Evolutionary conservation across 1,284 basidiomycete species (phyloP), one percentile per base, ranked within the genome.

Genomic region (Irpex sp.): DNA sequence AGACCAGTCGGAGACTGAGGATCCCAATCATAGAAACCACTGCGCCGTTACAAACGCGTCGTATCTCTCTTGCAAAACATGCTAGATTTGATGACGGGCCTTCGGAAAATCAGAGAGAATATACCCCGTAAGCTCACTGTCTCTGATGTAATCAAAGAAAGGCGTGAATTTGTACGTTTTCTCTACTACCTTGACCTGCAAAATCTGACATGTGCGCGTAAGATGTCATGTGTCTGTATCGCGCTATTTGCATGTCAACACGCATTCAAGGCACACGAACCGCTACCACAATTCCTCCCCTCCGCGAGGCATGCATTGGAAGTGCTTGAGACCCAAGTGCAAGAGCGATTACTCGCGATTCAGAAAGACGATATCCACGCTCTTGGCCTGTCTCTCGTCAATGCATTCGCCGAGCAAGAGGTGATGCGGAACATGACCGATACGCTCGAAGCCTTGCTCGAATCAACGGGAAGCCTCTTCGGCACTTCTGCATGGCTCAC

Each of bases 231-330:
- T 66, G 72, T 84, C 4, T 82, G 79, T 68, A 72, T 84, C 50
- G 75, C 76, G 4, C 70, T 84, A 17, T 84, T 81, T 63, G 81
- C 81, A 1, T 80, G 79, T 66, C 81, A 84, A 63, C 79, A 83
- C 55, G 81, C 80, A 3, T 83, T 83, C 69, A 73, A 76, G 5
- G 78, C 77, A 4, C 76, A 79, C 39, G 80, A 81, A 62, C 77
- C 81, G 3, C 74, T 84, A 3, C 81, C 82, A 0, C 81, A 84
- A 66, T 83, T 82, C 65, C 72, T 84, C 4, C 82, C 83, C 1
- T 83, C 81, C 1, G 72, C 78, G 4, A 72, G 79, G 7, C 74
- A 78, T 62, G 80, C 83, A 19, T 70, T 80, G 17, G 66, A 69
- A 7, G 68, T 68, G 4, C 72, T 84, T 0, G 74, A 78, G 58